A percentile compares a stretch with the other conserved stretches of the same genome.
Evolutionary conservation across 1,284 basidiomycete species (phyloP).

Genomic region (Trametes pubescens): DNA sequence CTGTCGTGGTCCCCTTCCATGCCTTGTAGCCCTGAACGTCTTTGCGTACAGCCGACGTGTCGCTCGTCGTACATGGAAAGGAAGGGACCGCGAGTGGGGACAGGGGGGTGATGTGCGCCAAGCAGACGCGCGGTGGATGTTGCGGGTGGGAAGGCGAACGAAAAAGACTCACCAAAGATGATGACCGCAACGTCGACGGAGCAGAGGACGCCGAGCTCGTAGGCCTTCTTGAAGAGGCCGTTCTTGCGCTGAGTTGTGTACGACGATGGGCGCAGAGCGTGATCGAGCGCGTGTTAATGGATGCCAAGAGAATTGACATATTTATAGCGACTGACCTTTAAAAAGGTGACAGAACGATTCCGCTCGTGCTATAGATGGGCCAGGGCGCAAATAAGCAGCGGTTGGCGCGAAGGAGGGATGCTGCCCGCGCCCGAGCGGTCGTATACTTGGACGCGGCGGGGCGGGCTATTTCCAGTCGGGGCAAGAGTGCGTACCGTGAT

Average conservation of each 20-base stretch:
- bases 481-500: conserved; percentile 66
- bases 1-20: neutral
- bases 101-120: conserved; percentile 22
- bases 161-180: conserved; percentile 58
- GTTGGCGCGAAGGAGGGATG: conserved; percentile 32
- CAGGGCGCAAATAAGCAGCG: conserved; percentile 38
- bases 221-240: conserved; percentile 91
- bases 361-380: conserved; percentile 78
- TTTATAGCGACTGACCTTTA: conserved; percentile 70
- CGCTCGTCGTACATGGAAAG: neutral
- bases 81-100: neutral
- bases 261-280: conserved; percentile 38
- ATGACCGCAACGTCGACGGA: conserved; percentile 76
- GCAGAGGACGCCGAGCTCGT: conserved; percentile 85
- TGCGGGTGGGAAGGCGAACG: conserved; percentile 8
- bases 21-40: neutral
- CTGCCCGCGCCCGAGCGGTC: conserved; percentile 35
- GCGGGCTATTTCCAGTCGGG: conserved; percentile 35
- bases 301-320: conserved; percentile 45
- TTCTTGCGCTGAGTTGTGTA: conserved; percentile 72
- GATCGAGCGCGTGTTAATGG: conserved; percentile 42
- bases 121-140: conserved; percentile 25
- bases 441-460: conserved; percentile 35
- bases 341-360: conserved; percentile 90
- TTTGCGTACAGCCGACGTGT: neutral